phyloP scores from a whole-genome alignment of 2,329 filamentous ascomycete species.

The Colletotrichum sp. region DNA sequence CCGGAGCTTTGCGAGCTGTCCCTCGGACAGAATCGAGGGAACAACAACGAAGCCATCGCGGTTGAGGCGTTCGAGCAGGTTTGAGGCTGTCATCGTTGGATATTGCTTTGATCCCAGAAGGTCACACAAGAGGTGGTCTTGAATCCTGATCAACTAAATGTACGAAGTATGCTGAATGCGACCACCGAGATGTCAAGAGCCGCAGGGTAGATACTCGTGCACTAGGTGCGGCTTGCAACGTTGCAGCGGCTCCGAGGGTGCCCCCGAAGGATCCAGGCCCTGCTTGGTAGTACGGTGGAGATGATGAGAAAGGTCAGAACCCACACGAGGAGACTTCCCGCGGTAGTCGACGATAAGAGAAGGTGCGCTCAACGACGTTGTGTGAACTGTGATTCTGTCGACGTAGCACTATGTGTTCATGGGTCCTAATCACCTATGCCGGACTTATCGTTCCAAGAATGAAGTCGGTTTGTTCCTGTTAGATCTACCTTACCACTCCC shows the following conservation, averaged over 20 bases:
- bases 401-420: background rate
- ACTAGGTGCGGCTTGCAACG: background rate
- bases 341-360: background rate
- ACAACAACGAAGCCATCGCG: slow-evolving; percentile 79
- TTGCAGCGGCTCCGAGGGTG: background rate
- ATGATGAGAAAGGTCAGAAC: background rate
- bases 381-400: background rate
- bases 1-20: slow-evolving; percentile 64
- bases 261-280: background rate
- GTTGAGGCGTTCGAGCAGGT: slow-evolving; percentile 60
- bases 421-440: background rate
- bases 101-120: background rate
- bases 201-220: background rate
- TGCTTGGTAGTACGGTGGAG: background rate
- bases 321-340: background rate
- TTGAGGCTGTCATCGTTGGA: background rate
- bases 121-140: background rate
- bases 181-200: background rate
- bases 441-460: background rate
- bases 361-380: background rate
- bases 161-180: background rate
- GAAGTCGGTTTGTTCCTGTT: background rate
- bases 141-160: background rate
- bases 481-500: background rate
- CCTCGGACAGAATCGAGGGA: slow-evolving; percentile 63